These are phyloP conservation scores for Salix exigua DNA, from an alignment of 345 rosid species.

Conservation along the genomic window DNA sequence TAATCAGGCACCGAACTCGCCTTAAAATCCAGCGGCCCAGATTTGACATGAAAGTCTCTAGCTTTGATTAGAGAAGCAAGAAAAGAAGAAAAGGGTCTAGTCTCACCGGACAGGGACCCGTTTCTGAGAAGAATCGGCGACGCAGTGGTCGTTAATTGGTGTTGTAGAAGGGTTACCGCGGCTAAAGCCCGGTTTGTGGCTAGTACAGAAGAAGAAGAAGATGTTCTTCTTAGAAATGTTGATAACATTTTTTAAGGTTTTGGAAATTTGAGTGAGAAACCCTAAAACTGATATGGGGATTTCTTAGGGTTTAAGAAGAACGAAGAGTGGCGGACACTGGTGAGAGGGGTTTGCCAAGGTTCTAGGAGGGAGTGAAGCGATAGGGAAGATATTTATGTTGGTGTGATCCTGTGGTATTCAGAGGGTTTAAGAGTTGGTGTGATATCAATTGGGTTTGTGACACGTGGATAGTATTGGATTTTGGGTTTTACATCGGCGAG, in stretches of 20 bases:
- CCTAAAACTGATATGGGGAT: neutral
- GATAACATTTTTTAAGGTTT: slow-evolving; percentile 37
- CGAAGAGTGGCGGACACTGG: neutral
- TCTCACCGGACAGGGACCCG: neutral
- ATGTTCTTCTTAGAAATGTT: slow-evolving; percentile 38
- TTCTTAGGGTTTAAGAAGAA: slow-evolving; percentile 5
- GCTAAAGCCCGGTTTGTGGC: slow-evolving; percentile 31
- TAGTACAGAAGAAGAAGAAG: slow-evolving; percentile 10
- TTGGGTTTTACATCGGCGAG: no score
- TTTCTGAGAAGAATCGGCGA: neutral
- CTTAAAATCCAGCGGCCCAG: slow-evolving; percentile 48
- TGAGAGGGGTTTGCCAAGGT: neutral
- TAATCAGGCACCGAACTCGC: slow-evolving; percentile 43
- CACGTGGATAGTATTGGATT: neutral
- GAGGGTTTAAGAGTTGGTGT: neutral
- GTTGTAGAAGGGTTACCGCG: slow-evolving; percentile 19
- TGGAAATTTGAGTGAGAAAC: neutral
- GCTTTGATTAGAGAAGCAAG: neutral
- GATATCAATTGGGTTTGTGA: neutral
- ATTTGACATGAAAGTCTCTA: slow-evolving; percentile 48
- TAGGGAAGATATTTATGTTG: neutral
- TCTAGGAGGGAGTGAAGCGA: neutral
- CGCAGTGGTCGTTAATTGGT: neutral
- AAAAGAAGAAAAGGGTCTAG: neutral
- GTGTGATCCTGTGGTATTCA: neutral